Evolutionary conservation across 208 protist species (phyloP), one percentile per base, ranked within the genome.

Genomic region (Leptomonas pyrrhocoris): DNA sequence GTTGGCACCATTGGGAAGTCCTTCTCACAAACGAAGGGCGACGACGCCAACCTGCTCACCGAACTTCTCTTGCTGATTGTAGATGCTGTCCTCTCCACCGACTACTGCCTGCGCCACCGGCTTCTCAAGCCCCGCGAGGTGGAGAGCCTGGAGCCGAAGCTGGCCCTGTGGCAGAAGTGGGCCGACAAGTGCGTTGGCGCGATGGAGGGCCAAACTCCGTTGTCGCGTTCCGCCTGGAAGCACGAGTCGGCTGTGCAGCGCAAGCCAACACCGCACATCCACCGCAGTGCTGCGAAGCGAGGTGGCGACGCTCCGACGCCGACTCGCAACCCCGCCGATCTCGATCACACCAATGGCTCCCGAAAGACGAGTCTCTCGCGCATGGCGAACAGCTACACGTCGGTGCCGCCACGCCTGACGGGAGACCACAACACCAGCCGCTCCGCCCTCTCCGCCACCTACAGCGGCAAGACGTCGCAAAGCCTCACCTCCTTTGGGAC

Each of bases 41-140:
- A 49, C 8, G 54, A 65, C 31, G 62, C 55, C 27, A 69, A 53
- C 45, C 21, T 69, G 43, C 60, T 76, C 23, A 51, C 18, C 25
- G 69, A 68, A 21, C 49, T 81, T 18, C 73, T 83, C 4, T 62
- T 88, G 0, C 62, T 83, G 13, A 74, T 90, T 27, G 50, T 90
- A 6, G 84, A 90, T 63, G 80, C 81, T 19, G 60, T 86, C n/a
- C 38, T 85, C 9, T 68, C 83, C 2, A 83, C 79, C 16, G 82
- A 90, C 49, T 87, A 78, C 48, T 82, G 72, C 38, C 16, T 84
- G 40, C 67, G 56, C 15, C 75, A 73, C 2, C 63, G 62, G 6
- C 43, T 68, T 21, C 63, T 86, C 49, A 66, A 72, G 13, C 21
- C 46, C 11, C 54, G 62, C 21, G 78, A 90, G 16, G 60, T 83